These are phyloP conservation scores for Nitzschia sp. DNA, from an alignment of 108 stramenopile genomes.

Conservation along the genomic window DNA sequence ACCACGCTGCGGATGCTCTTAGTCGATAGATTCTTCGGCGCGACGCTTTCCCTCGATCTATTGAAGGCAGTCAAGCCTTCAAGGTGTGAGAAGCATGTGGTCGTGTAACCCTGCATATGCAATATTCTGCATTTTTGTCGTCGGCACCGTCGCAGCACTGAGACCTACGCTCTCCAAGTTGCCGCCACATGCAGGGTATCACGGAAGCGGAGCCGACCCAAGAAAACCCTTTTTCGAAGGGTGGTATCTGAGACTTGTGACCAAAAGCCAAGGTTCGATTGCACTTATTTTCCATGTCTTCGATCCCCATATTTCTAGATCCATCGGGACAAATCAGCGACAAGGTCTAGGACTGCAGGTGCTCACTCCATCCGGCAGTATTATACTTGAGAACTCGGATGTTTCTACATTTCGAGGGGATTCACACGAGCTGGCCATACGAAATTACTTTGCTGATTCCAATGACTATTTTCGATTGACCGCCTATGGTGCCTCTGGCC, in stretches of 20 bases:
- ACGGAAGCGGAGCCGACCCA: constrained; percentile 1
- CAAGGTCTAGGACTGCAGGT: background rate
- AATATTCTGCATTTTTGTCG: no score
- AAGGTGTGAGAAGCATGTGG: no score
- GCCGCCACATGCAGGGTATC: constrained; percentile 12
- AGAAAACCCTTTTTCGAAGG: constrained; percentile 17
- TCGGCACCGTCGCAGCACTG: no score
- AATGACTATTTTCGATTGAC: constrained; percentile 6
- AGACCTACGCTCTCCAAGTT: background rate
- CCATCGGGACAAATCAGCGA: background rate
- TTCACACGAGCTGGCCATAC: background rate
- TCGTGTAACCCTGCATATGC: no score
- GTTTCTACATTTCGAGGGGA: constrained; percentile 6
- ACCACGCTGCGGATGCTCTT: no score
- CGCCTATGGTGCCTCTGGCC: background rate
- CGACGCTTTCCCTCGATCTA: no score
- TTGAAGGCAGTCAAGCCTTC: no score
- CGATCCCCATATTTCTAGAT: background rate
- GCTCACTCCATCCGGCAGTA: constrained; percentile 2
- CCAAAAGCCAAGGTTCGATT: constrained; percentile 2
- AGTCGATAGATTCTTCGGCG: no score
- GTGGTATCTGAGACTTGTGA: constrained; percentile 3
- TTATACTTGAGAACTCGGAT: background rate
- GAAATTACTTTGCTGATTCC: constrained; percentile 1
- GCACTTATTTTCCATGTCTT: constrained; percentile 13